Percentiles rank a stretch among this genome's conserved stretches.
Evolutionary conservation across 164 flowering plant species (phyloP).

Genomic region (Echeveria elegans): DNA sequence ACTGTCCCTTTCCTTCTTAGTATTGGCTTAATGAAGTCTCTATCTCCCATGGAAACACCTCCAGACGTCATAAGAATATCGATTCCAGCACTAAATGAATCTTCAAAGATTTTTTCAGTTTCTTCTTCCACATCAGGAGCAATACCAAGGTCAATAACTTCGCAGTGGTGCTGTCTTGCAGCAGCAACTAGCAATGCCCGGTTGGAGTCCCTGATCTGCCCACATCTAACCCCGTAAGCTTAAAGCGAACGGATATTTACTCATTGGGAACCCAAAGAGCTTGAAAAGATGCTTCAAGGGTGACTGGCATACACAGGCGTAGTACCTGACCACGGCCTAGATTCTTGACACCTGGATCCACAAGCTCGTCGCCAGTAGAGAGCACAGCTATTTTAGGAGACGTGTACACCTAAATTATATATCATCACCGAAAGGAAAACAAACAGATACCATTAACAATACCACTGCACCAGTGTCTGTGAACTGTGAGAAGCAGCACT

Average conservation of each 20-base stretch:
- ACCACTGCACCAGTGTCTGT: not conserved
- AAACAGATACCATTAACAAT: not conserved
- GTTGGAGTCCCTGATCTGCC: conserved; percentile 95
- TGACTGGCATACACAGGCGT: not conserved
- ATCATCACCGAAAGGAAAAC: conserved; percentile 8
- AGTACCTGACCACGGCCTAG: conserved; percentile 85
- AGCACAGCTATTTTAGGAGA: conserved; percentile 81
- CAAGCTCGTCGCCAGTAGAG: conserved; percentile 96
- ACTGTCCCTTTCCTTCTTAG: conserved; percentile 61
- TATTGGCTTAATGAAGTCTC: conserved; percentile 81
- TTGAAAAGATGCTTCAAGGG: not conserved
- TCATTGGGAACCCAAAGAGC: not conserved
- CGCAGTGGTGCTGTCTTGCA: conserved; percentile 62
- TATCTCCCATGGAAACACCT: conserved; percentile 99
- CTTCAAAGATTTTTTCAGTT: conserved; percentile 46
- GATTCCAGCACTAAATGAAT: conserved; percentile 49
- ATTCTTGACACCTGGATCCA: conserved; percentile 53
- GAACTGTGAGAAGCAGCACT: not conserved
- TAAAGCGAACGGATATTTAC: not conserved
- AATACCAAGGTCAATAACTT: conserved; percentile 82
- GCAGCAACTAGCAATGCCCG: conserved; percentile 88
- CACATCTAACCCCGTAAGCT: not conserved
- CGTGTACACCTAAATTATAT: conserved; percentile 52
- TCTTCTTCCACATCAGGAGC: conserved; percentile 68
- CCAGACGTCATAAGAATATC: conserved; percentile 84